A percentile compares a stretch with the other conserved stretches of the same genome.
phyloP scores from a whole-genome alignment of 257 asterid genomes.

The Nicotiana undulata region DNA sequence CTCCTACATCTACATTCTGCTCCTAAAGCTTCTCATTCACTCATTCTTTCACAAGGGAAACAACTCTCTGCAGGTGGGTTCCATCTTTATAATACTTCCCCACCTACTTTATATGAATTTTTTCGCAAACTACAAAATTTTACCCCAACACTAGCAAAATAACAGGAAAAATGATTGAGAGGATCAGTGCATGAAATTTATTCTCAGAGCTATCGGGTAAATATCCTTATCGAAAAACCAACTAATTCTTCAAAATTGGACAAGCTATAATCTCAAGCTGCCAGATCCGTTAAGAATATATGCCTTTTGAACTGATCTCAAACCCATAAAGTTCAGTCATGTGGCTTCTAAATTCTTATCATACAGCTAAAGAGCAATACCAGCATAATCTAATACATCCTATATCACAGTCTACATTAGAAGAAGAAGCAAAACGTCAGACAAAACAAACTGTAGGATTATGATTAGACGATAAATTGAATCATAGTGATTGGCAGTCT shows the following conservation, averaged over 20 bases:
- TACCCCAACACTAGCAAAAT: neutral
- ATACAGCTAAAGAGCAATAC: neutral
- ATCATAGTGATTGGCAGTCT: conserved; percentile 30
- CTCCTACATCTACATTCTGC: conserved; percentile 35
- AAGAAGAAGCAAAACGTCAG: conserved; percentile 26
- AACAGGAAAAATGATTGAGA: conserved; percentile 13
- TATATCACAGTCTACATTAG: neutral
- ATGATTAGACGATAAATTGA: conserved; percentile 29
- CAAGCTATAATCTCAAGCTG: neutral
- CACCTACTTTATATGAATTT: conserved; percentile 25
- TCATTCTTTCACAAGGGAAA: conserved; percentile 28
- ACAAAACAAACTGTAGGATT: conserved; percentile 21
- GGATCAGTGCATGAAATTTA: conserved; percentile 14
- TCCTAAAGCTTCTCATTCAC: conserved; percentile 30
- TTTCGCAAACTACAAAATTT: neutral
- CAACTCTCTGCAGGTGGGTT: conserved; percentile 33
- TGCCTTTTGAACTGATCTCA: neutral
- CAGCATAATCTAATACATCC: neutral
- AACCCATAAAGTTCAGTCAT: neutral
- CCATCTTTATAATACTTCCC: conserved; percentile 31
- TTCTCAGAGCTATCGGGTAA: conserved; percentile 5
- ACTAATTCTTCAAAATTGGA: conserved; percentile 7
- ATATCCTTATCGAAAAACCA: conserved; percentile 3
- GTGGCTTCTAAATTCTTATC: neutral
- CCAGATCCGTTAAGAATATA: conserved; percentile 2